Conservation (phyloP, 768 basidiomycete species). For the Lentinula detonsa region DNA sequence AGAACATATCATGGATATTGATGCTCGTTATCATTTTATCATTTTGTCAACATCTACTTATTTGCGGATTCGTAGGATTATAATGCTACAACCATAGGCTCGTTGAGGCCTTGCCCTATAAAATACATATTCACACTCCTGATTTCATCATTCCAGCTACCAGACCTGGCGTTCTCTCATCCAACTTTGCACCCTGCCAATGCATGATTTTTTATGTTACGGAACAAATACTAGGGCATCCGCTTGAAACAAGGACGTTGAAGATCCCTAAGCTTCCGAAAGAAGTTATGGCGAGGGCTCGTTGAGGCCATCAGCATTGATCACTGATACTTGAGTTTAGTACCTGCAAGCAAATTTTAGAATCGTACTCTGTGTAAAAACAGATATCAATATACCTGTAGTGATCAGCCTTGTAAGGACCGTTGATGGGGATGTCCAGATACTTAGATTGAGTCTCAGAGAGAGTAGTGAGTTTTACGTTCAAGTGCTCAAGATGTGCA, state of each 20-base stretch:
- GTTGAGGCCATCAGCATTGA: conserved; percentile 61
- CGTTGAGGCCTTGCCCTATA: conserved; percentile 48
- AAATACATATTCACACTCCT: conserved; percentile 8
- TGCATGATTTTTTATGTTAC: conserved; percentile 6
- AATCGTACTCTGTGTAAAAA: neutral
- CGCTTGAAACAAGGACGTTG: conserved; percentile 49
- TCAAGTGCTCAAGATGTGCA: conserved; percentile 86
- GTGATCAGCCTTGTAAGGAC: conserved; percentile 53
- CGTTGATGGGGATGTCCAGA: conserved; percentile 82
- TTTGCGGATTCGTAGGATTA: neutral
- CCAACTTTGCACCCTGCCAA: conserved; percentile 4
- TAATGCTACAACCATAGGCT: conserved; percentile 23
- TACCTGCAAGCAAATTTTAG: conserved; percentile 18
- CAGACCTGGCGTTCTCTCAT: conserved; percentile 7
- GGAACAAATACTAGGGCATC: conserved; percentile 16
- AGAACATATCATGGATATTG: no score
- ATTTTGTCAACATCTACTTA: no score
- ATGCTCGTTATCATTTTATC: no score
- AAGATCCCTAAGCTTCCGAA: conserved; percentile 52
- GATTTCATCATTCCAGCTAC: conserved; percentile 1
- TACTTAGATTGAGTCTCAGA: conserved; percentile 74
- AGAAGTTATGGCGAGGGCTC: conserved; percentile 57
- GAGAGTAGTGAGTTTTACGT: conserved; percentile 88
- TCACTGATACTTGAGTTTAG: conserved; percentile 14
- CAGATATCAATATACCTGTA: conserved; percentile 11